Evolutionary conservation across 768 basidiomycete species (phyloP).

Genomic region (Mycena galopus): DNA sequence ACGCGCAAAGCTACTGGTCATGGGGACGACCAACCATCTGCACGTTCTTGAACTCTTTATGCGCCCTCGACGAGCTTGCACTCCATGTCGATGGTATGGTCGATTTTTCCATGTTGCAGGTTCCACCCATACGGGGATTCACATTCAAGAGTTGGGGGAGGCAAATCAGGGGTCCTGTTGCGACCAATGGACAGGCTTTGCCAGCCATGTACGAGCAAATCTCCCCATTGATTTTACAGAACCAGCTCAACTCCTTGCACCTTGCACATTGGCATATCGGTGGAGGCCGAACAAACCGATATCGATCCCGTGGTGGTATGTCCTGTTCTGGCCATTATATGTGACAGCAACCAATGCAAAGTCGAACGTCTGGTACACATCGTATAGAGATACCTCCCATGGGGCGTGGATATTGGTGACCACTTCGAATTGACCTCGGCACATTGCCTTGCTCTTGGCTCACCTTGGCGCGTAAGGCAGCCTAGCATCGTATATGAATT

Average conservation of each 20-base stretch:
- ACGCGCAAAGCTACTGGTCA: not conserved
- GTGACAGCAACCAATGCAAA: too few relatives aligned
- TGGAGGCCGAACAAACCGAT: not conserved
- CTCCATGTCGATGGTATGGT: not conserved
- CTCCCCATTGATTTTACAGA: not conserved
- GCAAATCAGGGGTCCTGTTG: too few relatives aligned
- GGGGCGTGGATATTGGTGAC: too few relatives aligned
- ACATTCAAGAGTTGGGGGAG: not conserved
- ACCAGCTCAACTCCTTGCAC: not conserved
- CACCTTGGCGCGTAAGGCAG: too few relatives aligned
- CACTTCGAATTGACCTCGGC: too few relatives aligned
- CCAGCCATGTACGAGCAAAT: not conserved
- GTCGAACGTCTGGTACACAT: too few relatives aligned
- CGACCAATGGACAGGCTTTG: too few relatives aligned
- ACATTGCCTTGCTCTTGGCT: too few relatives aligned
- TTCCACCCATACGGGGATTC: not conserved
- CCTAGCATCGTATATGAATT: too few relatives aligned
- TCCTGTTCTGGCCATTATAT: too few relatives aligned
- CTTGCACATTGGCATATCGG: not conserved
- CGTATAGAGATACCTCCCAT: too few relatives aligned
- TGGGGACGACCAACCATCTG: not conserved
- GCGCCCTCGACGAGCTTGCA: not conserved
- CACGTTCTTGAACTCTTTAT: not conserved
- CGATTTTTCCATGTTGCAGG: not conserved
- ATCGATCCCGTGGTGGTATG: not conserved